These are phyloP conservation scores for Serpula lacrymans DNA, from an alignment of 768 basidiomycete genomes.

Conservation along the genomic window DNA sequence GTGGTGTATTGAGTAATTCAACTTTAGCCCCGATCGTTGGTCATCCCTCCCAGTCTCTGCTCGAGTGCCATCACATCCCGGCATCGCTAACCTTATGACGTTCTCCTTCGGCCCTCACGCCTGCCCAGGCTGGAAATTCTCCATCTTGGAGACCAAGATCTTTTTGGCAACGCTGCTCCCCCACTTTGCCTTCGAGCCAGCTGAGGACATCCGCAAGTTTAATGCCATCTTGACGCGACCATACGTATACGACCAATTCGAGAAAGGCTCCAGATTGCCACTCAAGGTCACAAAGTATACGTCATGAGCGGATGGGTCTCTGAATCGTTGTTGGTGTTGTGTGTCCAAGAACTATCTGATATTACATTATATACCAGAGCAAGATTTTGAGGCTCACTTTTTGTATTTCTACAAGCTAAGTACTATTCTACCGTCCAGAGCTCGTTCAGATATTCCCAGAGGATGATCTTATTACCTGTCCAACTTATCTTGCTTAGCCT, in stretches of 20 bases:
- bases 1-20: conserved; percentile 8
- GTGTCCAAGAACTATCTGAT: too few species aligned
- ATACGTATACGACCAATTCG: conserved; percentile 39
- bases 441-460: too few species aligned
- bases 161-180: conserved; percentile 45
- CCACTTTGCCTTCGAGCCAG: conserved; percentile 43
- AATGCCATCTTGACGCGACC: conserved; percentile 50
- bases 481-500: too few species aligned
- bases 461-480: too few species aligned
- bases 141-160: conserved; percentile 47
- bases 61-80: conserved; percentile 38
- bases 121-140: conserved; percentile 49
- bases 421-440: too few species aligned
- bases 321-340: background rate
- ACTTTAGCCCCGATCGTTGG: conserved; percentile 54
- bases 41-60: conserved; percentile 33
- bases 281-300: conserved; percentile 27
- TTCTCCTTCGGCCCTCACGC: conserved; percentile 51
- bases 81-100: conserved; percentile 48
- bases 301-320: background rate
- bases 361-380: too few species aligned
- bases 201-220: conserved; percentile 41
- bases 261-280: conserved; percentile 40
- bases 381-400: too few species aligned
- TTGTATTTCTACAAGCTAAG: too few species aligned